Evolutionary conservation across 2,329 filamentous ascomycete genomes (phyloP).

Genomic region (Pseudophaeomoniella oleicola): DNA sequence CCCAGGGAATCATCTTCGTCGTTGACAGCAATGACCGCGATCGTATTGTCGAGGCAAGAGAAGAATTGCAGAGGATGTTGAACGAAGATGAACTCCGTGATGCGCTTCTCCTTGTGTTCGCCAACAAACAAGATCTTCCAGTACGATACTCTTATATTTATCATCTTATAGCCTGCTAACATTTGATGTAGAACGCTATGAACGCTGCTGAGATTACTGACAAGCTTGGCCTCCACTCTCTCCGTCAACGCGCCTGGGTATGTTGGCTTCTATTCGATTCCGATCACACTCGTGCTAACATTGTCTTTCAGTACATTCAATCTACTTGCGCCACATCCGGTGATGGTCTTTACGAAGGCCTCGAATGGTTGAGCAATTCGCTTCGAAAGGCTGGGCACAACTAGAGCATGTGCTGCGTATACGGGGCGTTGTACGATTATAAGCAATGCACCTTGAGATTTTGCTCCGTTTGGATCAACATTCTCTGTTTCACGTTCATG

Average conservation of each 20-base stretch:
- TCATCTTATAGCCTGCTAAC: constrained; percentile 3
- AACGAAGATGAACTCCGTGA: constrained; percentile 98
- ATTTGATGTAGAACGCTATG: constrained; percentile 71
- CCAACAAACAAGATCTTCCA: constrained; percentile 99
- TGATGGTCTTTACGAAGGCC: constrained; percentile 98
- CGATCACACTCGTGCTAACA: constrained; percentile 14
- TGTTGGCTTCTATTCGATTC: constrained; percentile 23
- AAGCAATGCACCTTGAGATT: no score
- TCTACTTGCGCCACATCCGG: constrained; percentile 97
- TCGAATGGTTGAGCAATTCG: constrained; percentile 79
- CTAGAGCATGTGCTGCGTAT: constrained; percentile 14
- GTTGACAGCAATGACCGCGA: constrained; percentile 98
- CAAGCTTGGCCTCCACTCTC: constrained; percentile 97
- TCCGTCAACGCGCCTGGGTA: constrained; percentile 99
- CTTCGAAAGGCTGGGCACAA: constrained; percentile 54
- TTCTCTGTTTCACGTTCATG: no score
- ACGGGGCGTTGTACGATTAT: neutral
- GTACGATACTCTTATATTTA: constrained; percentile 41
- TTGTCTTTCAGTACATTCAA: constrained; percentile 71
- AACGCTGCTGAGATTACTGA: constrained; percentile 99
- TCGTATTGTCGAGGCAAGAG: constrained; percentile 90
- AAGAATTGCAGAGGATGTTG: constrained; percentile 95
- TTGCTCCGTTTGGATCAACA: no score
- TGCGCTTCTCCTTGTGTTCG: constrained; percentile 90
- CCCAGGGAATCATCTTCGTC: constrained; percentile 99